Evolutionary conservation across 2,329 filamentous ascomycete genomes (phyloP), one percentile per base, ranked within the genome.

Genomic region (Balansia obtecta): DNA sequence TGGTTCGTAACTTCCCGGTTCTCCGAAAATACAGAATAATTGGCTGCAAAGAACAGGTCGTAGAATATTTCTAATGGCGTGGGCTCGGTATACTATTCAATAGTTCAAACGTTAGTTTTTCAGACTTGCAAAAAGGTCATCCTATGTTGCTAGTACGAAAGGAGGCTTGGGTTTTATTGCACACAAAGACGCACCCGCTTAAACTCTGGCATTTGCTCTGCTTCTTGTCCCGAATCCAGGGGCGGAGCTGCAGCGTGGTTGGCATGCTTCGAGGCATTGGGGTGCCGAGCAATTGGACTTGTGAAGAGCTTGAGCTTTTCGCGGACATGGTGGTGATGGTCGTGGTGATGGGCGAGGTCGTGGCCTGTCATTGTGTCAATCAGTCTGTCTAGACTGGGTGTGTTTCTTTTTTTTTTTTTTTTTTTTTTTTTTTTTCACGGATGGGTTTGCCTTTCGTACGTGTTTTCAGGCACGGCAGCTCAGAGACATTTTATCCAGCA

Each of bases 11-110:
- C 61, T 33, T 60, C 46, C 44, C 63, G 61, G 5, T 50, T 63
- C 41, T 62, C 56, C 12, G 60, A 59, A 57, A 85, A 85, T 12
- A 81, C 80, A 4, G 77, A 79, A 49, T 85, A 68, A 57, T 84
- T 85, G 50, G 79, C 81, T 7, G 83, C 66, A 34, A 69, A 68
- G 57, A 68, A 68, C 0, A 69, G 59, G 50, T 69, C 66, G 46
- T 62, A 68, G 54, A 69, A 68, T 8, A 68, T 60, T 49, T 69
- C 66, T 0, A 69, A 59, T 4, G 65, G 53, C 34, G 61, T 67
- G 0, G 65, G 63, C 50, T 69, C 66, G 46, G 63, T 61, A 37
- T 67, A 59, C 63, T 66, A 48, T 20, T 5, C 16, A 15, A 32
- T 4, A 38, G 18, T 27, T 27, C 27, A 27, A 27, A 52, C 32